Percentiles rank a stretch among this genome's conserved stretches.
Conservation (phyloP, 1,284 basidiomycete genomes). For the Trichosporon sp. region DNA sequence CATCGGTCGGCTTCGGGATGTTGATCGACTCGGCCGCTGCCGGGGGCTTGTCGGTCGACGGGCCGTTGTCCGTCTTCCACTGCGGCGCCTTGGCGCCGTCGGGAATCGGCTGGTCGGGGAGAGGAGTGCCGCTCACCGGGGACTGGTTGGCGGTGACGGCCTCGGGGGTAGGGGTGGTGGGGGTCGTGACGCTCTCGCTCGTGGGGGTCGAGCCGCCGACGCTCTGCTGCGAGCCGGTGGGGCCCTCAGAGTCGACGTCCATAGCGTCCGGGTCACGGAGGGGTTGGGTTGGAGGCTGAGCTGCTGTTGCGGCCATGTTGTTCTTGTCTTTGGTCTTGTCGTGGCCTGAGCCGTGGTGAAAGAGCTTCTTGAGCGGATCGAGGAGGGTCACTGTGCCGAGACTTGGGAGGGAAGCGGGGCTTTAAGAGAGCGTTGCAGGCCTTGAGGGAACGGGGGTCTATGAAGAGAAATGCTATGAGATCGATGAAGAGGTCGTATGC, state of each 20-base stretch:
- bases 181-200: conserved; percentile 3
- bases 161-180: not conserved
- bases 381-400: conserved; percentile 6
- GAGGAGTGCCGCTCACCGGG: conserved; percentile 3
- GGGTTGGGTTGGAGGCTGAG: not conserved
- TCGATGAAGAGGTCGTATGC: not conserved
- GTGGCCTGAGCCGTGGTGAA: conserved; percentile 8
- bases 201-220: conserved; percentile 7
- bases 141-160: conserved; percentile 15
- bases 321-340: not conserved
- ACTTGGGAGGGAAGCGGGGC: no score
- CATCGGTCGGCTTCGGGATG: not conserved
- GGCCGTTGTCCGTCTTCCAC: conserved; percentile 7
- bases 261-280: conserved; percentile 9
- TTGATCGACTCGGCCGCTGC: not conserved
- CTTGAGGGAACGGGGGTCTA: not conserved
- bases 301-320: not conserved
- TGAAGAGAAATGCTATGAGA: not conserved
- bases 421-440: not conserved
- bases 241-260: conserved; percentile 17
- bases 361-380: conserved; percentile 14
- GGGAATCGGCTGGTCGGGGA: not conserved
- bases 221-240: not conserved
- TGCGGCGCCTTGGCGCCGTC: conserved; percentile 8
- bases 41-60: not conserved